Percentiles rank a stretch among this genome's conserved stretches.
Conservation (phyloP, 768 basidiomycete genomes). For the Crepidotus variabilis region DNA sequence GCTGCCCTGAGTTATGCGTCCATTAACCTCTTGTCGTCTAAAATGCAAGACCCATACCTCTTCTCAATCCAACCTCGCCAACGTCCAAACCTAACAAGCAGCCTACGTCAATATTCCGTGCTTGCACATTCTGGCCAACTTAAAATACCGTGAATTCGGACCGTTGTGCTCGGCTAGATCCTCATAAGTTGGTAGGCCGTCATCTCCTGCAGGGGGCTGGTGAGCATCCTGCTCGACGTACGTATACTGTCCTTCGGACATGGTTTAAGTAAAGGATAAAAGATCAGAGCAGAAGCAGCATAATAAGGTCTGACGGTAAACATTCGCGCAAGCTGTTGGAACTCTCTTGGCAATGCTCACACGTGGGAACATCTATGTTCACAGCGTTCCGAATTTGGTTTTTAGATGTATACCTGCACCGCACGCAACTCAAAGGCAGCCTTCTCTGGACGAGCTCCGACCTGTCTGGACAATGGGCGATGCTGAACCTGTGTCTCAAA, state of each 20-base stretch:
- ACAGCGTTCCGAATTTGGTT: no score
- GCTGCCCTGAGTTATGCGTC: constrained; percentile 54
- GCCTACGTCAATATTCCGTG: constrained; percentile 6
- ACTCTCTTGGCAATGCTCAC: neutral
- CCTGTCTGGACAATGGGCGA: neutral
- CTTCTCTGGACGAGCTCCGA: neutral
- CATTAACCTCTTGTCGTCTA: neutral
- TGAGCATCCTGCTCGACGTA: constrained; percentile 42
- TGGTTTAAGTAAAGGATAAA: constrained; percentile 9
- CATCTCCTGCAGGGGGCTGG: constrained; percentile 27
- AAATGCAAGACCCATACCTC: constrained; percentile 46
- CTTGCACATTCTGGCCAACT: constrained; percentile 3
- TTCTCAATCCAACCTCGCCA: constrained; percentile 92
- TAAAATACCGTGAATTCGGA: constrained; percentile 72
- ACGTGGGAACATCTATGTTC: neutral
- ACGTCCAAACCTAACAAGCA: constrained; percentile 62
- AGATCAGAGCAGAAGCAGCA: neutral
- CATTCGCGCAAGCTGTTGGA: no score
- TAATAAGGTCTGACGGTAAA: neutral
- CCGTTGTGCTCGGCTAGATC: constrained; percentile 74
- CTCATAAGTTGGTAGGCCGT: constrained; percentile 75
- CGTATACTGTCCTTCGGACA: constrained; percentile 25
- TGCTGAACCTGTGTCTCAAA: neutral
- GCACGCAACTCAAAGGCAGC: neutral
- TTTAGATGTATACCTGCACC: neutral